Evolutionary conservation across 345 rosid species (phyloP), one percentile per base, ranked within the genome.

Genomic region (Eutrema yunnanense): DNA sequence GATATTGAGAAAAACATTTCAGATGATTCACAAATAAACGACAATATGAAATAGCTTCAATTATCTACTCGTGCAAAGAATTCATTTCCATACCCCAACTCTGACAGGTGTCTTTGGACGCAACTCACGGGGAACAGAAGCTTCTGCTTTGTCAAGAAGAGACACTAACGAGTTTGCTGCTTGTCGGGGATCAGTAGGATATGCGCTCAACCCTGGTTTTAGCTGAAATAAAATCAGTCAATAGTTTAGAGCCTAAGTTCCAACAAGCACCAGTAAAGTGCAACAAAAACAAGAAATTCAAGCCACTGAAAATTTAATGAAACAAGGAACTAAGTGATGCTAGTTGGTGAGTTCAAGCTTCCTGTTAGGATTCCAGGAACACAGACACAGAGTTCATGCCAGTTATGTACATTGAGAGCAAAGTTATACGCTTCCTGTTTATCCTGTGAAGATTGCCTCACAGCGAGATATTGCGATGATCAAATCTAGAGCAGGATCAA

Each of bases 101-200:
- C 96, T 87, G 63, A 92, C 97, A n/a, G 96, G 96, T n/a, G 97
- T 95, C 81, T 79, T 86, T 6, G 87, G 65, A 41, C 93, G 82
- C 84, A 90, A 64, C 49, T 84, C 85, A n/a, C 79, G 84, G 27
- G 96, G 97, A 67, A 95, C 99, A 75, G 81, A 90, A 65, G 86
- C 65, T 80, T 88, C 88, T n/a, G 97, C 99, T 75, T 82, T 84
- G 79, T 88, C 92, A 65, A 92, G 96, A 74, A 95, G 88, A 6
- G 89, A 50, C 30, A 37, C 73, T 60, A 95, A 79, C 6, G 98
- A 90, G 16, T 80, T 71, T 0, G 98, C 98, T 51, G 96, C 92
- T 71, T 84, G 83, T 27, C 64, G 86, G 2, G 98, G 92, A 63
- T 90, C 85, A 27, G 73, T 87, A 9, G 98, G 93, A 82, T 85